Evolutionary conservation across 2,329 filamentous ascomycete species (phyloP).

Genomic region (Ophiostoma perfectum): DNA sequence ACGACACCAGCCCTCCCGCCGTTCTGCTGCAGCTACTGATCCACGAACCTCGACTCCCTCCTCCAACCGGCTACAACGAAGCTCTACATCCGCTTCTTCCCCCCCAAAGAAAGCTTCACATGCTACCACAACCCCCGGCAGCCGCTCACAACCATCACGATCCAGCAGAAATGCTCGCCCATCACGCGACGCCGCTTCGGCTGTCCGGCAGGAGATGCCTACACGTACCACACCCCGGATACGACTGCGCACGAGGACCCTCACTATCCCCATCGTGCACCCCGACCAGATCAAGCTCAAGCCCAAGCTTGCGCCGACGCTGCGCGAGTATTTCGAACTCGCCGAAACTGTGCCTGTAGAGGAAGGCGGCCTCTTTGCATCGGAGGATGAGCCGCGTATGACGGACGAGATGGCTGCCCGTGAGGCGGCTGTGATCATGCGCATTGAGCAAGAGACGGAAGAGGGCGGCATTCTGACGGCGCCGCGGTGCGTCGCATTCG

Average conservation of each 20-base stretch:
- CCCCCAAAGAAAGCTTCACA: constrained; percentile 27
- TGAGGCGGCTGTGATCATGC: constrained; percentile 65
- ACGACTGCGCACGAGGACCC: constrained; percentile 43
- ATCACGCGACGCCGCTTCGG: neutral
- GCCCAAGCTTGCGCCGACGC: constrained; percentile 48
- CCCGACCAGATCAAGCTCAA: constrained; percentile 52
- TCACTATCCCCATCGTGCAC: constrained; percentile 53
- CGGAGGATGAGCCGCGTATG: constrained; percentile 52
- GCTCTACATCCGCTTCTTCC: constrained; percentile 34
- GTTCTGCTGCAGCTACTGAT: neutral
- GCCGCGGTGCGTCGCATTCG: constrained; percentile 64
- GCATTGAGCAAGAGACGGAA: constrained; percentile 66
- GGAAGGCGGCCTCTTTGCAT: constrained; percentile 50
- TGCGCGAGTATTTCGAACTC: constrained; percentile 53
- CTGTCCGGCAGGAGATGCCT: constrained; percentile 6
- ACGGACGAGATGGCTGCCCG: constrained; percentile 57
- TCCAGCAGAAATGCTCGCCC: constrained; percentile 21
- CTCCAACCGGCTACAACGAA: constrained; percentile 23
- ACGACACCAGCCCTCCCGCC: constrained; percentile 23
- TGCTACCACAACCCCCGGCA: constrained; percentile 39
- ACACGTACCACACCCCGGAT: constrained; percentile 42
- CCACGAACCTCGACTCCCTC: constrained; percentile 13
- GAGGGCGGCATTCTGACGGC: constrained; percentile 69
- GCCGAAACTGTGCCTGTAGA: constrained; percentile 50
- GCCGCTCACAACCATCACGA: constrained; percentile 33